Evolutionary conservation across 306 rosid genomes (phyloP), one percentile per base, ranked within the genome.

Genomic region (Casuarina cunninghamiana): DNA sequence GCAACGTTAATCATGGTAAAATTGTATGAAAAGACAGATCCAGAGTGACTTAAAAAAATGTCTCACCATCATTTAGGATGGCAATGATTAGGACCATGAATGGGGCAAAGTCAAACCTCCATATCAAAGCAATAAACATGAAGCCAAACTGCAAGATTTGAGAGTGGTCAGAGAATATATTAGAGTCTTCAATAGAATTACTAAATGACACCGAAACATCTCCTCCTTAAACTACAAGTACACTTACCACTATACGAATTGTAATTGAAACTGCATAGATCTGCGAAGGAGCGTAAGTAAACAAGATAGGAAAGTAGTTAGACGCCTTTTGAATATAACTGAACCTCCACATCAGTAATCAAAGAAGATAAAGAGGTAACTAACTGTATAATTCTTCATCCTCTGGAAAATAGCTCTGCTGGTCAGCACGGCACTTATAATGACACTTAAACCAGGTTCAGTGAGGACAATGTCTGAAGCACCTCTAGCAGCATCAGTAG

Each of bases 401-500:
- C 99, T 91, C 77, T 93, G 99, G 86, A 95, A 95, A 84, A 95
- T 95, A 65, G 99, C 99, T 84, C 99, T 90, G 82, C 99, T 96
- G 58, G 99, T 96, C 54, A 96, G 91, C 74, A 96, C 99, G 21
- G 99, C 99, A 83, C 99, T 96, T 38, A 96, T 90, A 66, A 96
- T 96, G 74, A 96, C 99, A 78, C 99, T 96, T 57, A 96, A 87
- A 73, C 99, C 99, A 19, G 98, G 99, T 84, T 96, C 99, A 6
- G 99, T 96, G 71, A 96, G 98, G 82, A 96, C 98, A 76, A 96
- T 96, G 74, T 96, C 99, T 65, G 99, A 93, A 82, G 99, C 99
- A 81, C 96, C 17, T 80, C 98, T 87, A 45, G 99, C 99, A 77
- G 99, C 99, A 86, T 96, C 99, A 69, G 99, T 96, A 70, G 99